Base-by-base conservation (phyloP, 139 green algal genomes). In the Tetratostichococcus sp. region DNA sequence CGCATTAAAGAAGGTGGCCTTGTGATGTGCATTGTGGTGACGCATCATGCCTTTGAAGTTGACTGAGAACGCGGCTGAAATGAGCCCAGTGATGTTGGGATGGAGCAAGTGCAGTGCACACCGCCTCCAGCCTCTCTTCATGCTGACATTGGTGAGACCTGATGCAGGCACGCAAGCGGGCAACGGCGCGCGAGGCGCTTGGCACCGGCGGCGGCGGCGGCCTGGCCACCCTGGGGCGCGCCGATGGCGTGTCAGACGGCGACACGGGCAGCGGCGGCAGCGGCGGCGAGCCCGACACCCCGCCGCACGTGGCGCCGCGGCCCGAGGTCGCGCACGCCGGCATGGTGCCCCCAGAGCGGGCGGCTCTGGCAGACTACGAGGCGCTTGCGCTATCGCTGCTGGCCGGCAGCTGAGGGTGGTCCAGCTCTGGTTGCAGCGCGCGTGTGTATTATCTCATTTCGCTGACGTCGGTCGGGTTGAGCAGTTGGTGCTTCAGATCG, bases 301-400 rank as follows among this genome's bases (percentile, higher is more conserved):
- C 62, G 21, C 5, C 39, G 8, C 6, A 30, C 30, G 35, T 58
- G 43, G 32, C 19, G 26, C 62, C 0, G 16, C 14, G 39, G 8
- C 8, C 2, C 2, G 79, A 85, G 62, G 68, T 77, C 14, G 76
- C 84, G 4, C 77, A 86, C 62, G 17, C 84, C 32, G 86, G 82
- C 32, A 90, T 91, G 85, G 72, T 71, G 33, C 70, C 70, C 26
- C 69, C 67, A 65, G 50, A 16, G 69, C 50, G 73, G 62, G 35
- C 58, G 75, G 84, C 76, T 0, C 57, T 93, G 4, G 86, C 83
- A 25, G 84, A 91, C 59, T 84, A 91, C 76, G 88, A 93, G 75
- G 84, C 84, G 0, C 70, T 93, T 11, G 89, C 88, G 3, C 75
- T 93, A 35, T 74, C 79, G 43, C 69, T 93, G 75, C 79, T 93